Conservation (phyloP, 768 basidiomycete genomes). For the Collybia sordida region DNA sequence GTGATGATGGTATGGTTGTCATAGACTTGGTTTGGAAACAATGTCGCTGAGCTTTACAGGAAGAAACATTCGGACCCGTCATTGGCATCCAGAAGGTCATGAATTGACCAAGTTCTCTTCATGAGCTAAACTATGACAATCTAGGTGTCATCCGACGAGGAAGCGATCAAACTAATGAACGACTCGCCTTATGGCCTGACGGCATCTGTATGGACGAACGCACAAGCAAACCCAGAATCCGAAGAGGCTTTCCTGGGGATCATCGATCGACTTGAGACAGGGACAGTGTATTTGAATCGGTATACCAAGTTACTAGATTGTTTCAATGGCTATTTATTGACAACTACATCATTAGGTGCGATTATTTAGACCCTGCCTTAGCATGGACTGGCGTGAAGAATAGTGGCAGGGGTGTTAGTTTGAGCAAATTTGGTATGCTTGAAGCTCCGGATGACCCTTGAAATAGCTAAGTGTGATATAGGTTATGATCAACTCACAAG, state of each 20-base stretch:
- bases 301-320: conserved; percentile 21
- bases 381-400: conserved; percentile 96
- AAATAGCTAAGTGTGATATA: conserved; percentile 23
- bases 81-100: conserved; percentile 88
- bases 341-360: conserved; percentile 50
- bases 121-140: neutral
- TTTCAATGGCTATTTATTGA: neutral
- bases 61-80: conserved; percentile 92
- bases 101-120: neutral
- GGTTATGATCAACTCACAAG: conserved; percentile 86
- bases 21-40: neutral
- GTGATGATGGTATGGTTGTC: conserved; percentile 71
- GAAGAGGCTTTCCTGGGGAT: conserved; percentile 67
- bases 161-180: conserved; percentile 91
- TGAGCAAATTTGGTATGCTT: conserved; percentile 82
- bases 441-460: neutral
- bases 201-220: conserved; percentile 91
- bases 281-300: conserved; percentile 94
- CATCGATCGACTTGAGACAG: conserved; percentile 74
- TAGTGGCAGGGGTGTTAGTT: conserved; percentile 86
- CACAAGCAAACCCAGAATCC: conserved; percentile 55
- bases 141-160: conserved; percentile 80
- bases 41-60: conserved; percentile 34
- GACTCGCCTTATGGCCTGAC: conserved; percentile 95
- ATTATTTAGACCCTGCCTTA: conserved; percentile 89